phyloP scores from a whole-genome alignment of 345 rosid genomes.

The Euphorbia lathyris region DNA sequence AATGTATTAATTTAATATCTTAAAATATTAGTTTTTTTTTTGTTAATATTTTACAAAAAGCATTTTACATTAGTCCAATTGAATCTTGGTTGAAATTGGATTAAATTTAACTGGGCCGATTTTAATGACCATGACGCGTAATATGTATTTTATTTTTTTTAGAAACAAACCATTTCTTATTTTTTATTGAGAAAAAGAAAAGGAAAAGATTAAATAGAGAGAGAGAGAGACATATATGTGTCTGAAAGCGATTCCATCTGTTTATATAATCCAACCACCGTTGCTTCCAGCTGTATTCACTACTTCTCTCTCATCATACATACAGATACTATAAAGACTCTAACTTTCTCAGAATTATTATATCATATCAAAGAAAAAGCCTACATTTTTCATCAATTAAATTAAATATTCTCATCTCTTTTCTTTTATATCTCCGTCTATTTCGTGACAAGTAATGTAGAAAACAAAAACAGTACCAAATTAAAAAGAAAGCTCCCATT shows the following conservation, averaged over 20 bases:
- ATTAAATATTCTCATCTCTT: neutral
- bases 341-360: neutral
- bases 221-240: conserved; percentile 30
- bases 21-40: no score
- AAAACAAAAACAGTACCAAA: conserved; percentile 1
- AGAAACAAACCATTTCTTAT: no score
- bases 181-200: no score
- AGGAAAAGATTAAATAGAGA: no score
- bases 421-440: conserved; percentile 44
- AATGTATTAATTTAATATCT: no score
- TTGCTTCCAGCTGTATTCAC: conserved; percentile 79
- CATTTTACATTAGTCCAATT: no score
- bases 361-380: neutral
- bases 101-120: no score
- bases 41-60: no score
- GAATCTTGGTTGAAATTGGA: no score
- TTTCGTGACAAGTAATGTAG: conserved; percentile 34
- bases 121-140: no score
- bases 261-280: conserved; percentile 27
- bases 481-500: conserved; percentile 3
- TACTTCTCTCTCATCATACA: conserved; percentile 20
- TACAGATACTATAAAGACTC: neutral
- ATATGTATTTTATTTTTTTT: no score
- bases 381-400: neutral
- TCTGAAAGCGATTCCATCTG: conserved; percentile 51